Base-by-base conservation (phyloP, 345 rosid species). In the Cochlearia excelsa region DNA sequence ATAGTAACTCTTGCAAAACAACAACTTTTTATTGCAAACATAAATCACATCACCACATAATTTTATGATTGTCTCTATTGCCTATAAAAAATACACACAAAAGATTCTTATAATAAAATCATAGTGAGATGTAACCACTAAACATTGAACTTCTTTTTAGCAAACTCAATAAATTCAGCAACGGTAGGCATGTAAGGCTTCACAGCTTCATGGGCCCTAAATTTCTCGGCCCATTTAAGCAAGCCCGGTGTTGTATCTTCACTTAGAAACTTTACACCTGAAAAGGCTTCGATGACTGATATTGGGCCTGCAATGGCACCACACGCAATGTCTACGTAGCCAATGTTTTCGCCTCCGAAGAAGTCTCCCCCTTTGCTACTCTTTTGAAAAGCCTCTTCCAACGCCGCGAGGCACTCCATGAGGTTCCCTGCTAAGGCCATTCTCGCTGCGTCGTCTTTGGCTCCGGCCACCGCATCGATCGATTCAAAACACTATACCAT, bases 341-440 rank as follows among this genome's bases (percentile, higher is more conserved):
- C 95, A 35, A 89, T 78, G 40, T 57, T 58, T 57, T 73, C 78
- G 2, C 89, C 97, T 5, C 97, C 90, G 26, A 87, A 90, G 73
- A 81, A 90, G 11, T 64, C 57, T 54, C 76, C 78, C 8, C 97
- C 97, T 63, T 86, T 76, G 81, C 88, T 79, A 33, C 73, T 63
- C 65, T 78, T 80, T 26, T n/a, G 41, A 57, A 69, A 84, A 2
- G 79, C 82, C 4, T 75, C 94, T 57, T 87, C 94, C 57, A 90
- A 31, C 8, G 74, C 37, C 9, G n/a, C 63, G 26, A 90, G 6
- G 28, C 73, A 77, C 66, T 82, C 80, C 1, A 5, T 60, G 6
- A 78, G 16, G 42, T 68, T 65, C 26, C 70, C 75, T 0, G 70
- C 34, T 1, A 58, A 59, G 1, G 81, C 78, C 51, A 67, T 75